Evolutionary conservation across 129 eudicot species (phyloP).

Genomic region (Mikania micrantha): DNA sequence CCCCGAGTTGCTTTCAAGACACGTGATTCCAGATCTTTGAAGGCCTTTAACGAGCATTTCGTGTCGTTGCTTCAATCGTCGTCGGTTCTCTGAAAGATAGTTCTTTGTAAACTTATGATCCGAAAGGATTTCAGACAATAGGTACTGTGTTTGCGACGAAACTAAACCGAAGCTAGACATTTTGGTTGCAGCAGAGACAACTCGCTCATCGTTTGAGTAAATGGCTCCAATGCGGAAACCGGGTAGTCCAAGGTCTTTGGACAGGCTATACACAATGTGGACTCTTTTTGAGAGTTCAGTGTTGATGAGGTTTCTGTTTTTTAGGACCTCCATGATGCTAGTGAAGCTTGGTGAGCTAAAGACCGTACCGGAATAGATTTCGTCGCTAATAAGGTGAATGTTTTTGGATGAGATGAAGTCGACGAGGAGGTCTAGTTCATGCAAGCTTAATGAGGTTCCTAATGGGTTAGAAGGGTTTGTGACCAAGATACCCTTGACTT

Average conservation of each 20-base stretch:
- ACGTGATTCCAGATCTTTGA: background rate
- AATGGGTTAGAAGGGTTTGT: slow-evolving; percentile 4
- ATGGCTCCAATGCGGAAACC: slow-evolving; percentile 6
- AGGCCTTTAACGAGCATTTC: slow-evolving; percentile 6
- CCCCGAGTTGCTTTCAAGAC: background rate
- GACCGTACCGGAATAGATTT: background rate
- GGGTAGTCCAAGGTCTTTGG: slow-evolving; percentile 7
- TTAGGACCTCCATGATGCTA: slow-evolving; percentile 11
- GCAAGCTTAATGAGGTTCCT: slow-evolving; percentile 3
- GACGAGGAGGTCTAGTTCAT: slow-evolving; percentile 5
- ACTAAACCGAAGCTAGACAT: slow-evolving; percentile 9
- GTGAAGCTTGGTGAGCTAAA: background rate
- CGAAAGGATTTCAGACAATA: slow-evolving; percentile 1
- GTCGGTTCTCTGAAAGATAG: background rate
- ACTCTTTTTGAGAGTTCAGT: slow-evolving; percentile 1
- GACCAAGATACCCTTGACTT: slow-evolving; percentile 12
- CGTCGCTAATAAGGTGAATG: slow-evolving; percentile 4
- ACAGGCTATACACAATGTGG: slow-evolving; percentile 7
- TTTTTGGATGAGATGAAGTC: background rate
- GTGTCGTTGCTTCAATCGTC: background rate
- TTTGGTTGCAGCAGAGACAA: background rate
- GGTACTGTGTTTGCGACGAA: background rate
- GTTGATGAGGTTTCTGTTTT: background rate
- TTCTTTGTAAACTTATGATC: background rate
- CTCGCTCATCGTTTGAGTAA: background rate